Conservation (phyloP, 805 yeast species). For the Grigorovia yakushimaensis region DNA sequence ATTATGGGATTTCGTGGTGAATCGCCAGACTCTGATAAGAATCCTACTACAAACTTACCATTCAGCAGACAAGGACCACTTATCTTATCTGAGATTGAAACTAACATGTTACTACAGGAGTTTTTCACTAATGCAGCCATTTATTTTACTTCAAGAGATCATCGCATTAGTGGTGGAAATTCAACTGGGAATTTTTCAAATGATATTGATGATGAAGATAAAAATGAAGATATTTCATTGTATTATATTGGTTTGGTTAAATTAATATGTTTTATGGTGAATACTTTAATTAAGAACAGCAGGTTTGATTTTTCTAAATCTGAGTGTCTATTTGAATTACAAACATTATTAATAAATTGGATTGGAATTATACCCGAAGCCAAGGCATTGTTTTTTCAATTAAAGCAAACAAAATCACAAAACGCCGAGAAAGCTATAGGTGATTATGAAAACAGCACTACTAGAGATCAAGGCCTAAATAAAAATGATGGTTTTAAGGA, state of each 20-base stretch:
- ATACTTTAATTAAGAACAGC: constrained; percentile 37
- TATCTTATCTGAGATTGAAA: constrained; percentile 47
- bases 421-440: not conserved
- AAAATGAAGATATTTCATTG: constrained; percentile 20
- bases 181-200: constrained; percentile 22
- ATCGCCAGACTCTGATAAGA: constrained; percentile 8
- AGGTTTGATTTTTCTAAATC: constrained; percentile 37
- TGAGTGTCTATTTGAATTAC: constrained; percentile 51
- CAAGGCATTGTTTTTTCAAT: constrained; percentile 41
- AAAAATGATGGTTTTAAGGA: not conserved
- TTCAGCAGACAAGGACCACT: constrained; percentile 53
- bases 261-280: constrained; percentile 54
- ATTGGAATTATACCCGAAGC: constrained; percentile 57
- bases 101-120: constrained; percentile 60
- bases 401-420: constrained; percentile 18
- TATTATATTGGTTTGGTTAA: constrained; percentile 37
- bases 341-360: constrained; percentile 54
- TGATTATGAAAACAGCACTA: not conserved
- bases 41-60: constrained; percentile 11
- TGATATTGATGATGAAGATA: constrained; percentile 6
- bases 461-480: not conserved
- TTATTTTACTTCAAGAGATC: constrained; percentile 29
- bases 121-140: constrained; percentile 49
- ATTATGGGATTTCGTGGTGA: constrained; percentile 49
- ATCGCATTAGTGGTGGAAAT: constrained; percentile 1